Conservation (phyloP, 202 grass and related monocot genomes). For the Carex arenaria region DNA sequence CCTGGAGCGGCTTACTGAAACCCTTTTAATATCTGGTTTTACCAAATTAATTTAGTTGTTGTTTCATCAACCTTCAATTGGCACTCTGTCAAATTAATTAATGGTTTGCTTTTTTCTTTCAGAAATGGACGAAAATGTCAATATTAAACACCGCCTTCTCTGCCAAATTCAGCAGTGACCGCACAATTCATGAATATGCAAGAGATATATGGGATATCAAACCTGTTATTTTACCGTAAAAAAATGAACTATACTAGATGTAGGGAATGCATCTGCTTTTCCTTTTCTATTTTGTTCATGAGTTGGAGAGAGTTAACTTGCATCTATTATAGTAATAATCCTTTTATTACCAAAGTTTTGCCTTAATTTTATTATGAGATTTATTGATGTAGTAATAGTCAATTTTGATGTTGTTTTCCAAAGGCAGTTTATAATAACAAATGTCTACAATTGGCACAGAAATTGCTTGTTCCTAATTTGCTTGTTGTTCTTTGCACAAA, state of each 20-base stretch:
- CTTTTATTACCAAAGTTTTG: no score
- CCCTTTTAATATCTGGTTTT: not conserved
- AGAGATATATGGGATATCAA: constrained; percentile 85
- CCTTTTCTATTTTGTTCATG: not conserved
- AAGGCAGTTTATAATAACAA: no score
- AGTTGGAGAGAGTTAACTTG: not conserved
- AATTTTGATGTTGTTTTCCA: no score
- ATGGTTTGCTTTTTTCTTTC: not conserved
- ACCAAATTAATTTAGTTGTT: not conserved
- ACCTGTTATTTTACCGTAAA: constrained; percentile 45
- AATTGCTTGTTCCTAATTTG: no score
- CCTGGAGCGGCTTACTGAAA: not conserved
- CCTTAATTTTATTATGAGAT: no score
- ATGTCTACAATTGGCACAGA: no score
- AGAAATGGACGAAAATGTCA: constrained; percentile 95
- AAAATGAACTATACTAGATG: not conserved
- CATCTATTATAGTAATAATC: no score
- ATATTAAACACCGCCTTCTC: constrained; percentile 81
- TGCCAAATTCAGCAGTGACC: constrained; percentile 88
- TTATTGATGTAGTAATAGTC: no score
- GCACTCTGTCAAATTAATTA: not conserved
- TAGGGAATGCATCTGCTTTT: not conserved
- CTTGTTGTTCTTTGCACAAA: no score
- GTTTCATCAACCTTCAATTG: not conserved
- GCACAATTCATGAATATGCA: constrained; percentile 90